Base-by-base conservation (phyloP, 2,329 filamentous ascomycete genomes). In the Chaetothyriales sp. region DNA sequence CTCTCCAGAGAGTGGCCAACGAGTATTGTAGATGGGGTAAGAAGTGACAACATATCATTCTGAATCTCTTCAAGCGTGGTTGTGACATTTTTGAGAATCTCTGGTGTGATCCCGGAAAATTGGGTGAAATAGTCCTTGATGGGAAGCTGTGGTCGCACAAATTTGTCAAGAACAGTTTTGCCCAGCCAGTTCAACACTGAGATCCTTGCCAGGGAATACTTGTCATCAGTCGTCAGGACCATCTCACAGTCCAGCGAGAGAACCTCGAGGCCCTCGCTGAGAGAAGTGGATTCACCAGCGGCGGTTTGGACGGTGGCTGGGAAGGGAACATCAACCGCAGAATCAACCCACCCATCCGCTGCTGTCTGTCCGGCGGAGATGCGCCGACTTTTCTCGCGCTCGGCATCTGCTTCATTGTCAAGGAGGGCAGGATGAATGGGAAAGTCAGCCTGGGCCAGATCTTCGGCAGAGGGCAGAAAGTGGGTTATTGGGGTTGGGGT, bases 241-340 rank as follows among this genome's bases (percentile, higher is more conserved):
- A 98, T 98, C 68, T 98, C 92, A 68, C 92, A 98, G 65, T 98
- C 92, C 50, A 98, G 73, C 1, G 87, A 83, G 47, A 93, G 71
- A 9, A 95, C 71, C 39, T 83, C 77, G 55, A 87, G 79, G 36
- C 89, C 92, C 26, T 80, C 86, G 0, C 87, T 93, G 52, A 95
- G 71, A 39, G 32, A 39, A 39, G 32, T 39, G 10, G 9, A 15
- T 26, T 46, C 19, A 43, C 59, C 55, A 12, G n/a, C 18, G 18
- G 25, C 22, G 18, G 25, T 25, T 44, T 49, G 9, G 5, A 9
- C 18, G 6, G 39, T 4, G 18, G 45, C 32, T 15, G 36, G 15
- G 19, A 48, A n/a, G 19, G 46, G 49, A n/a, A 26, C 32, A 78
- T 4, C 68, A 65, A 95, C 80, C 18, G 74, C 68, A 1, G 85